Base-by-base conservation (phyloP, 805 yeast genomes). In the Ogataea dorogensis region DNA sequence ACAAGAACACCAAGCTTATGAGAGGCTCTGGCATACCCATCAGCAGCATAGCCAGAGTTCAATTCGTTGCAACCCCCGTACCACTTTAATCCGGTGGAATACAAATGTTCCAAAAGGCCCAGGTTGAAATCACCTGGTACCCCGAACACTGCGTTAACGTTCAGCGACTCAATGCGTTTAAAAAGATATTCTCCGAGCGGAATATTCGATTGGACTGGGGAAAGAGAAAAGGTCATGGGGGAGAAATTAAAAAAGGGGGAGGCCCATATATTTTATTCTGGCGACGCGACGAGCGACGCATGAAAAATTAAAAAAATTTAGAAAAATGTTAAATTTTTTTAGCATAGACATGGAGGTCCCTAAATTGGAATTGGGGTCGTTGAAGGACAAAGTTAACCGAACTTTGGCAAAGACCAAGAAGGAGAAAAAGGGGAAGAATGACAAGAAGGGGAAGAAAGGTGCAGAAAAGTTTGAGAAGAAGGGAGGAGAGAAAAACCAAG, bases 31-130 rank as follows among this genome's bases (percentile, higher is more conserved):
- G 93, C 77, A 53, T 86, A 89, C 5, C 96, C 97, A 58, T 89
- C 96, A 6, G 91, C 89, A 5, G 93, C 79, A 56, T 89, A 88
- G 7, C 94, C 93, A 3, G 93, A 81, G 54, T 88, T 89, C 46
- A 88, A 70, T 64, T 88, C 97, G 54, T 88, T 88, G 65, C 95
- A 86, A 42, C 79, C 77, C 16, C 95, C 95, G 31, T 85, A 68
- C 86, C 94, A 87, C 35, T 75, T 63, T 48, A 82, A 56, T 7
- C 65, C 54, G 24, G 69, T 61, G 7, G 73, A 61, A 51, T 84
- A 80, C 29, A 83, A 56, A 51, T 81, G 77, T 56, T 86, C 95
- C 50, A 86, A 63, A 16, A 86, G 63, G 5, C 72, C 69, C 45
- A 82, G 60, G 56, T 82, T 81, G 63, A 79, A 83, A 51, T 83